These are phyloP conservation scores for Piper longum DNA, from an alignment of 164 flowering plant species.

Conservation along the genomic window DNA sequence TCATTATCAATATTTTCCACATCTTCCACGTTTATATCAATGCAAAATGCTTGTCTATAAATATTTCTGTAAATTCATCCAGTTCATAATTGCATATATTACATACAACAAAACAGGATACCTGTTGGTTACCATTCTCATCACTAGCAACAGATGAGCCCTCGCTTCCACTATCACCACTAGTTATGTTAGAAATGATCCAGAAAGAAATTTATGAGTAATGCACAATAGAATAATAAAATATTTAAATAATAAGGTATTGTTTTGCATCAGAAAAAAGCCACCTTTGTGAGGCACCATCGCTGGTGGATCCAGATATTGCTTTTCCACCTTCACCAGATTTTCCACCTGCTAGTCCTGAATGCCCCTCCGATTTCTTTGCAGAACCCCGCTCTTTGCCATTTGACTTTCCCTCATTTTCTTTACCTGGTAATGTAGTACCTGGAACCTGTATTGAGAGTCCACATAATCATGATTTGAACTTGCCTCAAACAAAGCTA, in stretches of 20 bases:
- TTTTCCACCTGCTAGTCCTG: slow-evolving; percentile 39
- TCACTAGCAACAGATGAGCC: slow-evolving; percentile 67
- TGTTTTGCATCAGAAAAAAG: background rate
- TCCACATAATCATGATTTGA: background rate
- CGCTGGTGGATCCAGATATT: slow-evolving; percentile 81
- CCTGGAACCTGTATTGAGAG: slow-evolving; percentile 32
- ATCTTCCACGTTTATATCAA: no score
- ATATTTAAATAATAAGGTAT: background rate
- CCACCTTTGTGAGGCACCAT: slow-evolving; percentile 74
- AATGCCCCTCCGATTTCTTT: slow-evolving; percentile 54
- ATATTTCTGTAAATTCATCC: no score
- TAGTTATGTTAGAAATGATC: slow-evolving; percentile 11
- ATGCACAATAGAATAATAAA: background rate
- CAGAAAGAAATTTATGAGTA: background rate
- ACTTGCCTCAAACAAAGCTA: background rate
- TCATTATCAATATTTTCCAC: no score
- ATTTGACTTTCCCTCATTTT: slow-evolving; percentile 45
- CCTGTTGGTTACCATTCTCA: slow-evolving; percentile 51
- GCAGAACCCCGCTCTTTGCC: slow-evolving; percentile 34
- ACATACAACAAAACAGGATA: slow-evolving; percentile 7
- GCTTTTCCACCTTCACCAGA: slow-evolving; percentile 54
- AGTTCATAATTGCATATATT: no score
- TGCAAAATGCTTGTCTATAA: no score
- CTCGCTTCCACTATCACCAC: slow-evolving; percentile 78
- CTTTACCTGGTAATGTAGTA: slow-evolving; percentile 22